Evolutionary conservation across 768 basidiomycete species (phyloP).

Genomic region (Rhodosporidiobolus sp.): DNA sequence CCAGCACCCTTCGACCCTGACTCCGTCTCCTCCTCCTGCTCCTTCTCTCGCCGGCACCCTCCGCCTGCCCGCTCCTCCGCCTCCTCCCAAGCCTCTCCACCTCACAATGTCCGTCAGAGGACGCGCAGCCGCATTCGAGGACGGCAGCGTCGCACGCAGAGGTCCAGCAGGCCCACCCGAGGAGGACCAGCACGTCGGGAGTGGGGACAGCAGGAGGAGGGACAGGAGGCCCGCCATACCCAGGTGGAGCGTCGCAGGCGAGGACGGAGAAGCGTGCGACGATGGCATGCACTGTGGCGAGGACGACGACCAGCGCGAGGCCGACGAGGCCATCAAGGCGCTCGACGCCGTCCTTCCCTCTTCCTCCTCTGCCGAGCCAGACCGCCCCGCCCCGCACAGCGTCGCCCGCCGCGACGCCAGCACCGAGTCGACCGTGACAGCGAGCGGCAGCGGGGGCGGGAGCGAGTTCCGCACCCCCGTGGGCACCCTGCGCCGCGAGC

Average conservation of each 20-base stretch:
- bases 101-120: constrained; percentile 5
- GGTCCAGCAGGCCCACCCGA: neutral
- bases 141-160: neutral
- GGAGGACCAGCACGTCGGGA: neutral
- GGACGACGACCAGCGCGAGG: neutral
- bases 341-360: neutral
- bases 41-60: neutral
- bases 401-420: neutral
- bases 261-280: neutral
- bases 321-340: neutral
- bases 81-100: constrained; percentile 34
- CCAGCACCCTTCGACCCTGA: neutral
- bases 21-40: neutral
- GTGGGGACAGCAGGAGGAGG: neutral
- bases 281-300: neutral
- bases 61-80: neutral
- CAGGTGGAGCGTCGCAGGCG: neutral
- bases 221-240: neutral
- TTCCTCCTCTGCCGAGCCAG: neutral
- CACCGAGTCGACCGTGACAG: neutral
- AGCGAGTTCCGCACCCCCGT: constrained; percentile 1
- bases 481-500: too few relatives aligned
- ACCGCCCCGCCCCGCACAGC: neutral
- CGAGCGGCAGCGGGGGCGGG: neutral
- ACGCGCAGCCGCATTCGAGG: neutral